phyloP scores from a whole-genome alignment of 2,329 filamentous ascomycete genomes.

The Colletotrichum musicola region DNA sequence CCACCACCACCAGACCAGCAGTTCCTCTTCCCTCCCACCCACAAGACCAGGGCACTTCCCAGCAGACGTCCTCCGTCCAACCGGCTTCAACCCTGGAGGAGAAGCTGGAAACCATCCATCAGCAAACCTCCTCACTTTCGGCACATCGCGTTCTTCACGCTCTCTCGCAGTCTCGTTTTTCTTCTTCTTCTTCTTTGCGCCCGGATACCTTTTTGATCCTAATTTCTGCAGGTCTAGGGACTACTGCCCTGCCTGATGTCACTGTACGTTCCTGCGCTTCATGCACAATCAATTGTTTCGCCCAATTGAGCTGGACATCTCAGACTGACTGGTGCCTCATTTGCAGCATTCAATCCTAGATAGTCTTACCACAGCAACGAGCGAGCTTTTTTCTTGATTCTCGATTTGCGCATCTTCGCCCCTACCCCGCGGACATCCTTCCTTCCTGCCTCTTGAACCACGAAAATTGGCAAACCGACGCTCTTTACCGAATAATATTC shows the following conservation, averaged over 20 bases:
- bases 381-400: slow-evolving; percentile 4
- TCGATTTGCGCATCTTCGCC: slow-evolving; percentile 21
- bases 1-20: neutral
- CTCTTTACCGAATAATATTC: neutral
- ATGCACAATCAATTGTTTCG: slow-evolving; percentile 10
- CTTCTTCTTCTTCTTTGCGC: slow-evolving; percentile 25
- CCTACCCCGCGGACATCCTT: neutral
- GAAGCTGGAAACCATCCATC: slow-evolving; percentile 26
- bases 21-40: neutral
- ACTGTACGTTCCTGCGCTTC: slow-evolving; percentile 31
- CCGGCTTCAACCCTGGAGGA: slow-evolving; percentile 32
- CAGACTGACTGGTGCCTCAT: slow-evolving; percentile 6
- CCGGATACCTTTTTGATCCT: slow-evolving; percentile 15
- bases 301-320: slow-evolving; percentile 25
- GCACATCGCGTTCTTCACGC: slow-evolving; percentile 26
- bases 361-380: slow-evolving; percentile 13
- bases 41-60: slow-evolving; percentile 35
- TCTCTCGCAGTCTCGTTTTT: neutral
- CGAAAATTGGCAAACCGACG: neutral
- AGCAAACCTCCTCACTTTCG: slow-evolving; percentile 29
- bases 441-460: neutral
- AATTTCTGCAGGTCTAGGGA: slow-evolving; percentile 26
- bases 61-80: slow-evolving; percentile 23
- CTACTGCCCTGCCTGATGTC: slow-evolving; percentile 29
- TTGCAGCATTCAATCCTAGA: slow-evolving; percentile 32